Evolutionary conservation across 768 basidiomycete genomes (phyloP).

Genomic region (Pisolithus albus): DNA sequence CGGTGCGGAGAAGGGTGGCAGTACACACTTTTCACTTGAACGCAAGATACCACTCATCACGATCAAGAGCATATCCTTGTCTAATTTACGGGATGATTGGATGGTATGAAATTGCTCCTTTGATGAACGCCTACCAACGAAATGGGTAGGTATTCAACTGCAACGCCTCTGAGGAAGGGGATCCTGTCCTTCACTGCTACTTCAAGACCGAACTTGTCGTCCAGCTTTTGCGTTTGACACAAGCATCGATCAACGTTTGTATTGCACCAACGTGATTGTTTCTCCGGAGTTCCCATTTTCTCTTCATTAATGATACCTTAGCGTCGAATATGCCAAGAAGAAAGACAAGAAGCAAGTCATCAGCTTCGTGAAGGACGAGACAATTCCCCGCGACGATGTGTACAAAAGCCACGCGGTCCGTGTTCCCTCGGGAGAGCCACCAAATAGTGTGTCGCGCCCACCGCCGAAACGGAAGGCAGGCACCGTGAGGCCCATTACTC

Average conservation of each 20-base stretch:
- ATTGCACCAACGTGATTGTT: conserved; percentile 69
- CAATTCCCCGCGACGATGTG: conserved; percentile 63
- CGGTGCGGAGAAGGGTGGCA: conserved; percentile 55
- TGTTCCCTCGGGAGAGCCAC: conserved; percentile 82
- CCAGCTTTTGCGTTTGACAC: conserved; percentile 74
- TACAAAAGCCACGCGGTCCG: conserved; percentile 94
- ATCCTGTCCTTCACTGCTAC: conserved; percentile 82
- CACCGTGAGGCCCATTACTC: conserved; percentile 75
- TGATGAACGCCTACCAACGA: conserved; percentile 4
- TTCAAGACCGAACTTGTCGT: conserved; percentile 96
- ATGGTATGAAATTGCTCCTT: conserved; percentile 42
- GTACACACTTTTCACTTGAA: conserved; percentile 54
- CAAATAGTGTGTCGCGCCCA: conserved; percentile 74
- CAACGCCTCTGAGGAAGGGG: conserved; percentile 82
- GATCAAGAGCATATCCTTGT: conserved; percentile 81
- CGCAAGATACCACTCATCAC: conserved; percentile 86
- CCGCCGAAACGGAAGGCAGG: conserved; percentile 84
- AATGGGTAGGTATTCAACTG: conserved; percentile 63
- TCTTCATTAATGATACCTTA: conserved; percentile 28
- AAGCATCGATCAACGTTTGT: conserved; percentile 63
- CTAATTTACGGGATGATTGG: conserved; percentile 92
- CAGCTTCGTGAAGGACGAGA: conserved; percentile 86
- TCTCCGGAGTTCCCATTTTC: neutral
- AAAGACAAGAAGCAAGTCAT: conserved; percentile 90
- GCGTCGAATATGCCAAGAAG: conserved; percentile 90